Evolutionary conservation across 139 green algal genomes (phyloP).

Genomic region (Micromonas commoda): DNA sequence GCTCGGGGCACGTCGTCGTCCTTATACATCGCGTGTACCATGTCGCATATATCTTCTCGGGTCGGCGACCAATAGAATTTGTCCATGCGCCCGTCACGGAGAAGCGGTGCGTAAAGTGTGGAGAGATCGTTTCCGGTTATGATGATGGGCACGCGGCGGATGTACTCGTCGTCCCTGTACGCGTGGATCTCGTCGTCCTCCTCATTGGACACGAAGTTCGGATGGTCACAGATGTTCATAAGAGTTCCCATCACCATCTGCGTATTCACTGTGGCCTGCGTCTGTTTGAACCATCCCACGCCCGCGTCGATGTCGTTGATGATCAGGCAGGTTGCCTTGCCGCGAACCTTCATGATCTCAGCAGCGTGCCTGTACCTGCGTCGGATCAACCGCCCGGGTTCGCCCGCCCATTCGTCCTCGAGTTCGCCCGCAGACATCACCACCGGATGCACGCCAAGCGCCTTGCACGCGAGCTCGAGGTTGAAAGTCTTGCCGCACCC

Average conservation of each 20-base stretch:
- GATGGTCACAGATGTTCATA: constrained; percentile 48
- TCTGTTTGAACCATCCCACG: constrained; percentile 36
- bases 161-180: not conserved
- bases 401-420: constrained; percentile 45
- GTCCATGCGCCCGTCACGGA: constrained; percentile 73
- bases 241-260: constrained; percentile 50
- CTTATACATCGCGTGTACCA: constrained; percentile 44
- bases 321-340: constrained; percentile 22
- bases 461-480: constrained; percentile 45
- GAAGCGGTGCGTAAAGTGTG: constrained; percentile 86
- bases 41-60: constrained; percentile 66
- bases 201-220: constrained; percentile 28
- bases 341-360: not conserved
- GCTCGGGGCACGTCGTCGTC: constrained; percentile 31
- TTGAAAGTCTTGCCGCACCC: constrained; percentile 53
- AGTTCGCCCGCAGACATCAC: constrained; percentile 46
- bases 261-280: constrained; percentile 47
- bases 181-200: constrained; percentile 21
- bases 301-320: constrained; percentile 49
- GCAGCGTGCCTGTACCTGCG: constrained; percentile 38
- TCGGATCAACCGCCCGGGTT: constrained; percentile 46
- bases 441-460: constrained; percentile 40
- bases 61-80: constrained; percentile 64
- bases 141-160: constrained; percentile 44
- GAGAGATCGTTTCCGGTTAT: constrained; percentile 53